A percentile compares a stretch with the other conserved stretches of the same genome.
Conservation (phyloP, 495 filamentous ascomycete species). For the Tirmania nivea region DNA sequence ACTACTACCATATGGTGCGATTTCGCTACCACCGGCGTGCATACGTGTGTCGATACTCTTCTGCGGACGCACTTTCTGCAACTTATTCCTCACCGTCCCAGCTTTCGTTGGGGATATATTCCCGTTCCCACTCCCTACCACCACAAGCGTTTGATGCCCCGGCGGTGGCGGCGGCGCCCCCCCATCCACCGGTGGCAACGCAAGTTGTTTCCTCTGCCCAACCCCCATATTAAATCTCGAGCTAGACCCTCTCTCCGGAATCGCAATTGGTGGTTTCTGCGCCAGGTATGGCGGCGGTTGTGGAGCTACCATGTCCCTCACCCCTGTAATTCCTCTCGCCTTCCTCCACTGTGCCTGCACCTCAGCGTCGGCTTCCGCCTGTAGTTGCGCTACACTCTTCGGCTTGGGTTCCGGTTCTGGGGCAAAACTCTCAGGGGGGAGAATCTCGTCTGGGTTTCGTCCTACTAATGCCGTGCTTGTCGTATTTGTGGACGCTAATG, state of each 20-base stretch:
- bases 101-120: background rate
- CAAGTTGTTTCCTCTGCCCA: background rate
- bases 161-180: background rate
- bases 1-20: background rate
- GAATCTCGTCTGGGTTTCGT: slow-evolving; percentile 35
- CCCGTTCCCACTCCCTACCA: background rate
- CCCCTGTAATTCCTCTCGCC: slow-evolving; percentile 9
- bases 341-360: slow-evolving; percentile 9
- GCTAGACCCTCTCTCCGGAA: slow-evolving; percentile 14
- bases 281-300: slow-evolving; percentile 7
- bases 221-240: slow-evolving; percentile 8
- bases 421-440: slow-evolving; percentile 78
- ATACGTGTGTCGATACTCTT: background rate
- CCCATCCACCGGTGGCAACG: background rate
- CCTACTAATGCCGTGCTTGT: background rate
- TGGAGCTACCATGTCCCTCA: slow-evolving; percentile 10
- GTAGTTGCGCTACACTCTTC: slow-evolving; percentile 10
- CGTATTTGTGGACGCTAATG: background rate
- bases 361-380: slow-evolving; percentile 13
- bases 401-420: slow-evolving; percentile 74
- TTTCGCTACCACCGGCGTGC: too few relatives aligned
- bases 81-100: background rate
- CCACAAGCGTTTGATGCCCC: background rate
- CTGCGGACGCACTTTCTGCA: background rate
- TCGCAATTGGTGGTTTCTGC: slow-evolving; percentile 1